Evolutionary conservation across 345 rosid genomes (phyloP), one percentile per base, ranked within the genome.

Genomic region (Hibiscus mutabilis): DNA sequence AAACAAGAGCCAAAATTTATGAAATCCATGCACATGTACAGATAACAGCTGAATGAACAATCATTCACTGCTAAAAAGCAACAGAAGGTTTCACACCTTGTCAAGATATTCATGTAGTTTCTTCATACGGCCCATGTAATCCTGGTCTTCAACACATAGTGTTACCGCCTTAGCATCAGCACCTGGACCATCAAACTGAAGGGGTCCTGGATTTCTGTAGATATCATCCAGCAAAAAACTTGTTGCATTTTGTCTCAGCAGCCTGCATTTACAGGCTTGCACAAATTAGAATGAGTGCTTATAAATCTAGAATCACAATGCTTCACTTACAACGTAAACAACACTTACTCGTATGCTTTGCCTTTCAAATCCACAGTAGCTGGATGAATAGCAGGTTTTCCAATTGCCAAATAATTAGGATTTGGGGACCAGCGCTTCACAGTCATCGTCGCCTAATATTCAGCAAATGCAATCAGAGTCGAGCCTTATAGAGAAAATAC

Each of bases 71-170:
- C n/a, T n/a, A n/a, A n/a, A n/a, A n/a, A n/a, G n/a, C n/a, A n/a
- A n/a, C n/a, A n/a, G n/a, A n/a, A n/a, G n/a, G n/a, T n/a, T n/a
- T n/a, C n/a, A n/a, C n/a, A n/a, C 99, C 96, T 90, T 85, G 74
- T 90, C 97, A 33, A 95, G 89, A 79, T 92, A 88, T 75, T 83
- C 93, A 83, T 90, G 97, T 66, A 95, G 85, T 79, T 86, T 78
- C 89, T 92, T 92, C 71, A 92, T 92, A 68, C 98, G 88, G n/a
- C 99, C 99, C 98, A 95, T 92, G 88, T 95, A 95, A 84, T 95
- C 99, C 84, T 88, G 94, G 74, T 95, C 99, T 84, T 95, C 99
- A 76, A 95, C 97, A 56, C 92, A 90, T 9, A 92, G 85, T 56
- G 85, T 84, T 44, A 95, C 77, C 53, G 97, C 86, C 86, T 86